Evolutionary conservation across 176 grass and related monocot genomes (phyloP).

Genomic region (Eleusine indica): DNA sequence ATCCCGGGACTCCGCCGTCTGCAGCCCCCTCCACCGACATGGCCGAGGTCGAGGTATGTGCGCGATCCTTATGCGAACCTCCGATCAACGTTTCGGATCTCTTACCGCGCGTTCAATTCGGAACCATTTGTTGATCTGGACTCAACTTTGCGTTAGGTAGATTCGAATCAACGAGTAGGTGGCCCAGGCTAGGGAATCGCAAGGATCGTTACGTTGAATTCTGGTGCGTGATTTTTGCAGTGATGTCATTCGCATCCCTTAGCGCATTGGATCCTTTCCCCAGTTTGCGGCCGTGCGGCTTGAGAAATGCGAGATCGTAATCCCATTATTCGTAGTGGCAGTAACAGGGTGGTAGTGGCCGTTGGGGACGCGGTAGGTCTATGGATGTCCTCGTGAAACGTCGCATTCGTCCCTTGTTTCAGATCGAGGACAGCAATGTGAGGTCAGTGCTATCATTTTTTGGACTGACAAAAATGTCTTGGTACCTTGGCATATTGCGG

Average conservation of each 20-base stretch:
- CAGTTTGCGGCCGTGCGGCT: not conserved
- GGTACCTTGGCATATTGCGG: not conserved
- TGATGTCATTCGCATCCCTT: not conserved
- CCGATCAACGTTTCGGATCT: not conserved
- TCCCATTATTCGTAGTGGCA: not conserved
- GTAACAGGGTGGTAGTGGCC: not conserved
- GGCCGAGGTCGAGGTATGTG: slow-evolving; percentile 37
- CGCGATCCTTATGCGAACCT: not conserved
- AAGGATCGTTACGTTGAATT: not conserved
- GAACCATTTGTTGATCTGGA: not conserved
- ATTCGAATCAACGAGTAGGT: not conserved
- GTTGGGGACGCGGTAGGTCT: not conserved
- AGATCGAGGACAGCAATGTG: not conserved
- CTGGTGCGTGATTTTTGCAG: not conserved
- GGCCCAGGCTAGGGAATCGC: no score
- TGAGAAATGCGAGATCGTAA: not conserved
- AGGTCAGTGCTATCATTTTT: not conserved
- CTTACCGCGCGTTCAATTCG: not conserved
- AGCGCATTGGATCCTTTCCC: not conserved
- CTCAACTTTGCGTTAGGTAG: not conserved
- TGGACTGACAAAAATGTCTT: not conserved
- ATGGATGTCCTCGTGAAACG: not conserved
- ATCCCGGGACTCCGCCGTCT: not conserved
- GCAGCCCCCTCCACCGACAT: not conserved
- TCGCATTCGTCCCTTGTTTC: not conserved